Evolutionary conservation across 345 rosid genomes (phyloP).

Genomic region (Cardamine resedifolia): DNA sequence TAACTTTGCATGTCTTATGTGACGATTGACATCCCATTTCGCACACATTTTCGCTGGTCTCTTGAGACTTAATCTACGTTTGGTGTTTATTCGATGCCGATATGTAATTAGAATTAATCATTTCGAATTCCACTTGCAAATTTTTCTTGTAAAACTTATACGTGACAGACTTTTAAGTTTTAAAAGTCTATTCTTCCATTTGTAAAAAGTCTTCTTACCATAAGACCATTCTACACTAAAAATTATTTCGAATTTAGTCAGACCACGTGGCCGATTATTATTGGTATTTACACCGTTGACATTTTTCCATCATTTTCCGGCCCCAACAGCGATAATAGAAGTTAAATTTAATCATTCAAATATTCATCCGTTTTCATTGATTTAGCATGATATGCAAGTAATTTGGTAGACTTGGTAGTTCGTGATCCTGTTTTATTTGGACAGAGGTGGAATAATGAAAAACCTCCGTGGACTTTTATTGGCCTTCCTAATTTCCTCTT

Average conservation of each 20-base stretch:
- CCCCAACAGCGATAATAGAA: neutral
- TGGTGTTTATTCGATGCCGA: neutral
- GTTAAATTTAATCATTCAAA: neutral
- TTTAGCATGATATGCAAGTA: slow-evolving; percentile 1
- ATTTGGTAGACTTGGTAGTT: neutral
- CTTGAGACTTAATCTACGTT: neutral
- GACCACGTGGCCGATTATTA: neutral
- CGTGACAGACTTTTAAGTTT: neutral
- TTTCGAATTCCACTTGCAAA: neutral
- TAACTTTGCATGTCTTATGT: no score
- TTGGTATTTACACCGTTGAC: neutral
- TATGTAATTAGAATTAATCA: neutral
- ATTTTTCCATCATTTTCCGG: neutral
- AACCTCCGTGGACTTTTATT: neutral
- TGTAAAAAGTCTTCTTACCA: neutral
- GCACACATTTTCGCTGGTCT: neutral
- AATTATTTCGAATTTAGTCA: neutral
- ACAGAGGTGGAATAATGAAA: slow-evolving; percentile 11
- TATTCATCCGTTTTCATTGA: neutral
- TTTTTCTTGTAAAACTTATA: neutral
- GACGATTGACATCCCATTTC: neutral
- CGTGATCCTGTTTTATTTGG: neutral
- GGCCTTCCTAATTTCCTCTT: slow-evolving; percentile 7
- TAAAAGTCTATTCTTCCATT: neutral
- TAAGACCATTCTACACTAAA: no score